Evolutionary conservation across 148 eudicot species (phyloP).

Genomic region (Chenopodium berlandieri): DNA sequence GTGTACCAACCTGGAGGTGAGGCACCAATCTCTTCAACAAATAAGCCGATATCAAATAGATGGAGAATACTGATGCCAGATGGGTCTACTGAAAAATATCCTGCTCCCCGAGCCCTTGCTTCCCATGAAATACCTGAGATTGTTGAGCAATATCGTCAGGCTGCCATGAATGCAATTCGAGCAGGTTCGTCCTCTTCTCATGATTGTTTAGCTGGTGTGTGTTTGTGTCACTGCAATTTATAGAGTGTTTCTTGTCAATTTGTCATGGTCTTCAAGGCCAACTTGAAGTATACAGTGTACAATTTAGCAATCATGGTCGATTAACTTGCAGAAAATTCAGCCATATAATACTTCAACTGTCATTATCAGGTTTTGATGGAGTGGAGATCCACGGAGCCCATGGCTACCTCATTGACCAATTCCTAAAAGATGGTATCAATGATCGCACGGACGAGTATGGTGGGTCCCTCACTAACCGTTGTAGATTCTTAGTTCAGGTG

Average conservation of each 20-base stretch:
- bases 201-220: not conserved
- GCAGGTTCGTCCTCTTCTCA: constrained; percentile 45
- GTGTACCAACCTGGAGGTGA: constrained; percentile 79
- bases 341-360: not conserved
- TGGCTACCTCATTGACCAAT: constrained; percentile 91
- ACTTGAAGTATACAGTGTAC: not conserved
- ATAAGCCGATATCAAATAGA: constrained; percentile 67
- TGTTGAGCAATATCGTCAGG: constrained; percentile 66
- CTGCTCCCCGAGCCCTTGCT: constrained; percentile 55
- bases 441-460: constrained; percentile 71
- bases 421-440: constrained; percentile 83
- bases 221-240: not conserved
- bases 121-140: constrained; percentile 51
- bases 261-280: not conserved
- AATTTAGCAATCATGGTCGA: not conserved
- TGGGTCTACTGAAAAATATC: constrained; percentile 55
- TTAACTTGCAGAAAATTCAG: not conserved
- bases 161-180: constrained; percentile 76
- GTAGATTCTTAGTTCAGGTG: constrained; percentile 61
- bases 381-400: constrained; percentile 90
- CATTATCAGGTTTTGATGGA: constrained; percentile 76
- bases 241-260: not conserved
- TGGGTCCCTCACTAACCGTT: constrained; percentile 72
- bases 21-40: constrained; percentile 79
- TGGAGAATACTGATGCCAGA: constrained; percentile 89